phyloP scores from a whole-genome alignment of 257 asterid genomes.

The Nicotiana otophora region DNA sequence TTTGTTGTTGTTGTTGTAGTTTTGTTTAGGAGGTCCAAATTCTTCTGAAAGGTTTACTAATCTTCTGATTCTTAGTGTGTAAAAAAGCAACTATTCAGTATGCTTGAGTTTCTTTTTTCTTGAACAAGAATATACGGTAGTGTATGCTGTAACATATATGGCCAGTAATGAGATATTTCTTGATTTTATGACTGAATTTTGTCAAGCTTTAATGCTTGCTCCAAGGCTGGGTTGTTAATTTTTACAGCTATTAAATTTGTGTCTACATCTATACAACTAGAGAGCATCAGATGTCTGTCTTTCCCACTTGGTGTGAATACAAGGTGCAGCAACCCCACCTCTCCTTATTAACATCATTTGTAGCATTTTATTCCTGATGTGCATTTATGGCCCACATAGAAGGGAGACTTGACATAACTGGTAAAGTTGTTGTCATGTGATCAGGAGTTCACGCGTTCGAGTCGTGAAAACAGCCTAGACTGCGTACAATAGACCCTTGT shows the following conservation, averaged over 20 bases:
- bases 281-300: neutral
- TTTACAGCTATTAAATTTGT: neutral
- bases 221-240: neutral
- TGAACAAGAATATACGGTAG: neutral
- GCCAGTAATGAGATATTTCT: neutral
- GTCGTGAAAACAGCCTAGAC: too few species aligned
- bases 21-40: conserved; percentile 48
- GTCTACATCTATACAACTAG: conserved; percentile 2
- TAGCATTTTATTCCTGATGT: neutral
- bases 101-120: neutral
- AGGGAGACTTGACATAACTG: too few species aligned
- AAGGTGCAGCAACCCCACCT: neutral
- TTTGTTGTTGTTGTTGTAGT: neutral
- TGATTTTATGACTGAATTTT: neutral
- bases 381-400: neutral
- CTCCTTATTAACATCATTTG: neutral
- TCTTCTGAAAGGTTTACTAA: conserved; percentile 29
- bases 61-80: conserved; percentile 10
- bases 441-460: too few species aligned
- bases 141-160: neutral
- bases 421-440: too few species aligned
- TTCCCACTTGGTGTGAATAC: neutral
- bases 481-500: too few species aligned
- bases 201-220: neutral
- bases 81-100: neutral